phyloP scores from a whole-genome alignment of 495 filamentous ascomycete species.

The Neurospora cerealis region DNA sequence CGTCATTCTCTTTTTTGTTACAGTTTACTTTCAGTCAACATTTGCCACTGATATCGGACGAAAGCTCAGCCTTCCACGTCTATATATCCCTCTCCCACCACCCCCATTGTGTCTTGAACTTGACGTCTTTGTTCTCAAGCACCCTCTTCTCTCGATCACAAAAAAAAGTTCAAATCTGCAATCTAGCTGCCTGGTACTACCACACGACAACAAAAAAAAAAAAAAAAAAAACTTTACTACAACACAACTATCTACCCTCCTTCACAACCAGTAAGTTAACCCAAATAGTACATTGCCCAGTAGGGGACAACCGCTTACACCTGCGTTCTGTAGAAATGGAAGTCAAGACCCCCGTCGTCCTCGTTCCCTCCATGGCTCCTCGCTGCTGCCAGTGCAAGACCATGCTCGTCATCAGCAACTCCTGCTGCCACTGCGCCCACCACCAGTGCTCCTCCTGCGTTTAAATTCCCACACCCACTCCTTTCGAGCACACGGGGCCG shows the following conservation, averaged over 20 bases:
- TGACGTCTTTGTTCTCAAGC: not conserved
- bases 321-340: not conserved
- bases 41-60: not conserved
- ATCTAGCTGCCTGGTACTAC: not conserved
- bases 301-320: not conserved
- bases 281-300: not conserved
- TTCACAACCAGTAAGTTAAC: not conserved
- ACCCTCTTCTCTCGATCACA: not conserved
- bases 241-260: not conserved
- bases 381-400: conserved; percentile 39
- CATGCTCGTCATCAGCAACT: conserved; percentile 38
- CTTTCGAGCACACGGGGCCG: not conserved
- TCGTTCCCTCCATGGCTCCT: conserved; percentile 5
- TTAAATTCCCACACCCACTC: conserved; percentile 10
- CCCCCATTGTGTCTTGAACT: not conserved
- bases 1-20: not conserved
- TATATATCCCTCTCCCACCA: not conserved
- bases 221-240: not conserved
- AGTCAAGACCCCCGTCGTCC: not conserved
- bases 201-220: not conserved
- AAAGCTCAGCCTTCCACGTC: not conserved
- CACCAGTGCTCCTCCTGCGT: conserved; percentile 32
- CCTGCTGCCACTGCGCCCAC: conserved; percentile 35
- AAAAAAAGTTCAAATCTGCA: not conserved
- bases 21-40: not conserved